Evolutionary conservation across 495 filamentous ascomycete genomes (phyloP).

Genomic region (Penicillium silybi): DNA sequence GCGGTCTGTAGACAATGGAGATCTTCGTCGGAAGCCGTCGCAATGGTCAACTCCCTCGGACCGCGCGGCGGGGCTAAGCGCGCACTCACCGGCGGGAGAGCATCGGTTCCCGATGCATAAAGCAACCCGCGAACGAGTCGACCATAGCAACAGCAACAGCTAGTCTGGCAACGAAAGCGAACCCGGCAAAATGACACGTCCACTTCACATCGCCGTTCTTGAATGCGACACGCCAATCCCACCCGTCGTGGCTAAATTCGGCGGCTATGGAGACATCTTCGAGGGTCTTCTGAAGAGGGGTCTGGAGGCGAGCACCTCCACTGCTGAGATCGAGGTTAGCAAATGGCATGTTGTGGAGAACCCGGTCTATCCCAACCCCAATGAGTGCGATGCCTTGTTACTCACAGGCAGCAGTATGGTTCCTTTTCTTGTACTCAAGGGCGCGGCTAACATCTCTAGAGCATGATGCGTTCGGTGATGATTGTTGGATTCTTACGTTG

Average conservation of each 20-base stretch:
- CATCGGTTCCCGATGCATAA: constrained; percentile 1
- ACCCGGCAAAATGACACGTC: constrained; percentile 10
- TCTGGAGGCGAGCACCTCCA: constrained; percentile 33
- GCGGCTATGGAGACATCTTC: constrained; percentile 71
- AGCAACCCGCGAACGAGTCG: neutral
- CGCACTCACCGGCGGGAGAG: constrained; percentile 18
- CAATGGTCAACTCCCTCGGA: constrained; percentile 15
- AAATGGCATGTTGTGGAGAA: constrained; percentile 61
- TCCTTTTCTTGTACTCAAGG: neutral
- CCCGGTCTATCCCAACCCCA: constrained; percentile 56
- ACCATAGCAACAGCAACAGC: neutral
- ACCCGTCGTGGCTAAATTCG: constrained; percentile 52
- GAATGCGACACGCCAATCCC: constrained; percentile 70
- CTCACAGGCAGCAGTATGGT: constrained; percentile 64
- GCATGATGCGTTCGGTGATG: constrained; percentile 57
- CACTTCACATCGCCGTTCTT: constrained; percentile 70
- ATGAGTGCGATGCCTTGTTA: constrained; percentile 69
- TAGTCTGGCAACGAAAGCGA: neutral
- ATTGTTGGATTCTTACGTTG: constrained; percentile 67
- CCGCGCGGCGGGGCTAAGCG: constrained; percentile 26
- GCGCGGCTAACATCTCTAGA: constrained; percentile 22
- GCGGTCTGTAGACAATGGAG: neutral
- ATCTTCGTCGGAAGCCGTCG: neutral
- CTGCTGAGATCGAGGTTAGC: constrained; percentile 42
- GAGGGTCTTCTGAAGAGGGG: constrained; percentile 51